Evolutionary conservation across 345 rosid genomes (phyloP), one percentile per base, ranked within the genome.

Genomic region (Populus alba): DNA sequence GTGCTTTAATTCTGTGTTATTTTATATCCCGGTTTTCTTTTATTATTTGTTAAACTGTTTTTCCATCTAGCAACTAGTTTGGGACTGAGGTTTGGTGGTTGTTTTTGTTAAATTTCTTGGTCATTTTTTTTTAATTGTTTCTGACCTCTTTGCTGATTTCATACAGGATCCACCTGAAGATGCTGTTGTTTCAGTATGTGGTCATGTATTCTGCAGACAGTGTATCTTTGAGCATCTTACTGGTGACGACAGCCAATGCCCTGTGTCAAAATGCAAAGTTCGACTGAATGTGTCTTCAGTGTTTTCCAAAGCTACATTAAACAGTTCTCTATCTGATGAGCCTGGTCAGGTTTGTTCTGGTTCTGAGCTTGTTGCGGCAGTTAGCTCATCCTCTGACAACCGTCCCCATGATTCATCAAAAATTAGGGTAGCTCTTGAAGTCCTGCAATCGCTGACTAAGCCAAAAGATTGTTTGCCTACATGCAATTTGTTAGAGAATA

Each of bases 81-180:
- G 23, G 11, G 43, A 18, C 37, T 37, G 47, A 67, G 10, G 39
- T 5, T 29, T 6, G 18, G 22, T 68, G 16, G 13, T 13, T 20
- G 41, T 23, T 35, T 38, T 16, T 8, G 22, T 55, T 17, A 27
- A 69, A 17, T 3, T 62, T 9, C 65, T 33, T 43, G 45, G 7
- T 70, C 75, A 78, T 17, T 57, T 59, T 59, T 57, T 10, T n/a
- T 66, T 49, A 27, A 27, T 33, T 20, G 23, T 66, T 27, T 68
- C 71, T 75, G 72, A 73, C 25, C 35, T 7, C 53, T 12, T n/a
- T 65, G 55, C 72, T 72, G 55, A 33, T 41, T 74, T 68, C 77
- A 67, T 84, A 25, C 76, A 96, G 99, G 99, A 94, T 88, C 87
- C 97, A 38, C 99, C 99, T 47, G 99, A 96, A 85, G 99, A 90